Evolutionary conservation across 768 basidiomycete species (phyloP).

Genomic region (Lentinula guzmanii): DNA sequence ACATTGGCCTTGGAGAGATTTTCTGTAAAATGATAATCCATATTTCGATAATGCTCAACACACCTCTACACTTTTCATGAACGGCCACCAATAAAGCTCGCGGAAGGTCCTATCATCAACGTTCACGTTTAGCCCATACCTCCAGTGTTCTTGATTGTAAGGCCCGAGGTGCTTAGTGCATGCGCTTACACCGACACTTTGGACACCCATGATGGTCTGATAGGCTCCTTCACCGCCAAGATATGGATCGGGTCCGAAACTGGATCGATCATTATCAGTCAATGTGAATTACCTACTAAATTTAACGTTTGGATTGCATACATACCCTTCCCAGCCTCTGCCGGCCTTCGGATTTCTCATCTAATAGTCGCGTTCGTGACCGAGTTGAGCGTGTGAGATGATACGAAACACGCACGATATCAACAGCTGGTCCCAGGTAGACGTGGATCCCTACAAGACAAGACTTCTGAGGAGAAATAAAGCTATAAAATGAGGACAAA

Average conservation of each 20-base stretch:
- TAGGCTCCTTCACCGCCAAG: conserved; percentile 56
- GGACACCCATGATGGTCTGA: conserved; percentile 54
- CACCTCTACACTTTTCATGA: conserved; percentile 43
- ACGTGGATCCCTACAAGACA: conserved; percentile 22
- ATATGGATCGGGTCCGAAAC: conserved; percentile 58
- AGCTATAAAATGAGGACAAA: background rate
- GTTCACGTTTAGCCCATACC: conserved; percentile 35
- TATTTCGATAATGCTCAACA: background rate
- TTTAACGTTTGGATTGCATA: background rate
- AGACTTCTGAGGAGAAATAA: background rate
- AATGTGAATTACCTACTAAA: background rate
- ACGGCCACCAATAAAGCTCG: conserved; percentile 49
- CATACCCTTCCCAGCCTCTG: conserved; percentile 42
- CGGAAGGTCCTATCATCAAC: conserved; percentile 54
- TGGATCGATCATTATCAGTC: conserved; percentile 8
- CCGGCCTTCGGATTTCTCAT: conserved; percentile 48
- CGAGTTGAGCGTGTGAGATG: background rate
- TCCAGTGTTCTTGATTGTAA: conserved; percentile 49
- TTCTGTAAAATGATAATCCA: background rate
- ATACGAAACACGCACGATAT: conserved; percentile 34
- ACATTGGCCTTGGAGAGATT: conserved; percentile 35
- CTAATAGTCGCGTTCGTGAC: conserved; percentile 17
- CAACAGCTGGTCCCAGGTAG: conserved; percentile 47
- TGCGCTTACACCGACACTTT: conserved; percentile 55
- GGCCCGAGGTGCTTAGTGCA: conserved; percentile 48